These are phyloP conservation scores for Sarocladiaceae sp. DNA, from an alignment of 2,329 filamentous ascomycete species.

Conservation along the genomic window DNA sequence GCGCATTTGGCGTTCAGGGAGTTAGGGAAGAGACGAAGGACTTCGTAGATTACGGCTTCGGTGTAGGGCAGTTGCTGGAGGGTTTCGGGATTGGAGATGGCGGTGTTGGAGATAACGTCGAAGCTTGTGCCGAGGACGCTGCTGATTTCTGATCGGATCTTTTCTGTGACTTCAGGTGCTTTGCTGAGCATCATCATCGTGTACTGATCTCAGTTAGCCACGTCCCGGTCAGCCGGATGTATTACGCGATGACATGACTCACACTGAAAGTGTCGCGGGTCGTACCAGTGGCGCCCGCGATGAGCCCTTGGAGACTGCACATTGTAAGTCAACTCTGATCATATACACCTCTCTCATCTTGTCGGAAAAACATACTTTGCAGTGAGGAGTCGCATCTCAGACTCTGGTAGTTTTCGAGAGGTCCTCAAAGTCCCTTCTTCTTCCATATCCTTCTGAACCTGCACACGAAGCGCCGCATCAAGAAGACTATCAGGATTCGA, in stretches of 20 bases:
- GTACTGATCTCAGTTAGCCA: no score
- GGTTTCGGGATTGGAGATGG: background rate
- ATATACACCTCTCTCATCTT: no score
- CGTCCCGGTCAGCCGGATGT: background rate
- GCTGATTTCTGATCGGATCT: background rate
- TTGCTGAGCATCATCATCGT: background rate
- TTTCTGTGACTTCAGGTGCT: background rate
- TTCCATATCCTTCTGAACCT: background rate
- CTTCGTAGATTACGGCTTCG: background rate
- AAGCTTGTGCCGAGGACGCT: background rate
- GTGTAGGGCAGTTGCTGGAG: background rate
- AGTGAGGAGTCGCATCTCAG: background rate
- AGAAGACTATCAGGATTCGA: background rate
- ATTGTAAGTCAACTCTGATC: no score
- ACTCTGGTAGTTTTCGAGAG: background rate
- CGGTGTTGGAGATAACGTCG: background rate
- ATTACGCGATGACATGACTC: no score
- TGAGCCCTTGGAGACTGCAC: no score
- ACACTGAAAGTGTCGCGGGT: no score
- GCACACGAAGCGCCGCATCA: background rate
- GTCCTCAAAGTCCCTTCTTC: background rate
- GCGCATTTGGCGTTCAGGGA: background rate
- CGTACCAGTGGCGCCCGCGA: no score
- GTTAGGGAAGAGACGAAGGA: background rate
- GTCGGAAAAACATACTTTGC: no score